Evolutionary conservation across 352 stramenopile genomes (phyloP).

Genomic region (Peronosclerospora sorghi): DNA sequence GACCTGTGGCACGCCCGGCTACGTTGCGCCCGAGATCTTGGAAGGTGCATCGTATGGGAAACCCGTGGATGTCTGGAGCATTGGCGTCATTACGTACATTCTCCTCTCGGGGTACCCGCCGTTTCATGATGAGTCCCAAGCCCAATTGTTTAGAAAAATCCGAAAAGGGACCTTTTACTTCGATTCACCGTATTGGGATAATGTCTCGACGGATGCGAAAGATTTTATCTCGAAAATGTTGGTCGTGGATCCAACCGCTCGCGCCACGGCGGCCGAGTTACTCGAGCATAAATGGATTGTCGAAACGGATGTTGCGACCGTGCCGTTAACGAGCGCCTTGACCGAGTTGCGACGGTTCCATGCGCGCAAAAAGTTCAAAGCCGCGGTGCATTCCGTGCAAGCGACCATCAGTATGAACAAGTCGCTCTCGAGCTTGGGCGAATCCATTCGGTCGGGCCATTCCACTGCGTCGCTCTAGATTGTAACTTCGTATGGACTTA

Average conservation of each 20-base stretch:
- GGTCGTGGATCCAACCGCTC: conserved; percentile 66
- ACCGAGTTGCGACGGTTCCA: conserved; percentile 74
- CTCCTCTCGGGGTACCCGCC: conserved; percentile 76
- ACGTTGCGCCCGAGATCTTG: conserved; percentile 80
- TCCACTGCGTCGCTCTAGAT: conserved; percentile 37
- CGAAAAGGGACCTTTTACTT: conserved; percentile 80
- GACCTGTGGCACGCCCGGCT: conserved; percentile 65
- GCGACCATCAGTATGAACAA: conserved; percentile 81
- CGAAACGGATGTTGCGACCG: conserved; percentile 49
- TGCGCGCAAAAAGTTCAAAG: conserved; percentile 75
- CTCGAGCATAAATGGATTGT: conserved; percentile 71
- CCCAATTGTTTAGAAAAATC: conserved; percentile 86
- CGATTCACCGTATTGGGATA: conserved; percentile 84
- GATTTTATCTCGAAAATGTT: conserved; percentile 85
- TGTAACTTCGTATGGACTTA: conserved; percentile 1
- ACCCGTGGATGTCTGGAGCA: conserved; percentile 79
- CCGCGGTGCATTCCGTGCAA: conserved; percentile 66
- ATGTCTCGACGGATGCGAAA: conserved; percentile 82
- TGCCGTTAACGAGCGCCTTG: conserved; percentile 64
- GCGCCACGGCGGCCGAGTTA: conserved; percentile 44
- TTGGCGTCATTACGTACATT: conserved; percentile 86
- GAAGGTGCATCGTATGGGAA: conserved; percentile 72
- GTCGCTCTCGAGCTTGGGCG: conserved; percentile 25
- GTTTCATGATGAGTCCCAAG: conserved; percentile 91
- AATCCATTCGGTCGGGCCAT: conserved; percentile 18